Percentiles rank a stretch among this genome's conserved stretches.
Evolutionary conservation across 1,284 basidiomycete species (phyloP).

Genomic region (Rhodotorula sp.): DNA sequence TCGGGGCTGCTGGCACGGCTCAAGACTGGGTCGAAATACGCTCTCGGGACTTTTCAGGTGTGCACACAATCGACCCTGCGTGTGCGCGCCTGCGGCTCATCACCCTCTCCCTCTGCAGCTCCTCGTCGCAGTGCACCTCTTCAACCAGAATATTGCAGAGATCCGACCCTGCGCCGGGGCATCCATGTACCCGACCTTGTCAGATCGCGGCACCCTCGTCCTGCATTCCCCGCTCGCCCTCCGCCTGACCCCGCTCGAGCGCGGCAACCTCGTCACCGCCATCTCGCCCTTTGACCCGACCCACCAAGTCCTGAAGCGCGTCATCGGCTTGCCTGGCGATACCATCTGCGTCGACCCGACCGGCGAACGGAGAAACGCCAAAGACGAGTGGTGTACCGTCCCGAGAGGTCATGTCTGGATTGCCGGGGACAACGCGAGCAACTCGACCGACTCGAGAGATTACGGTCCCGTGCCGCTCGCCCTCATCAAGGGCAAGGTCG

Average conservation of each 20-base stretch:
- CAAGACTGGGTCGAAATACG: not conserved
- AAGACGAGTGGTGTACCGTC: slow-evolving; percentile 44
- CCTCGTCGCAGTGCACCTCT: slow-evolving; percentile 39
- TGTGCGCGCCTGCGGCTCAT: not conserved
- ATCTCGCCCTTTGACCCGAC: slow-evolving; percentile 70
- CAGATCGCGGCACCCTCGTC: slow-evolving; percentile 35
- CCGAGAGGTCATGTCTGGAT: slow-evolving; percentile 68
- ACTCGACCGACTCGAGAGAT: slow-evolving; percentile 78
- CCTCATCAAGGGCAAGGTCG: slow-evolving; percentile 71
- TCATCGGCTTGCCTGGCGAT: slow-evolving; percentile 88
- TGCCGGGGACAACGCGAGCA: slow-evolving; percentile 79
- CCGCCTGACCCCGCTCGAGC: slow-evolving; percentile 41
- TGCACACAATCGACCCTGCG: not conserved
- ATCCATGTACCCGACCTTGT: slow-evolving; percentile 43
- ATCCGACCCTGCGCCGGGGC: slow-evolving; percentile 43
- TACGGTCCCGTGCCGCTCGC: slow-evolving; percentile 90
- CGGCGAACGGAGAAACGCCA: slow-evolving; percentile 46
- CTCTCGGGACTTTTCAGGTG: slow-evolving; percentile 17
- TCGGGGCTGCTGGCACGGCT: slow-evolving; percentile 1
- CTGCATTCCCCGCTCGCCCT: slow-evolving; percentile 38
- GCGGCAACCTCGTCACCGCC: slow-evolving; percentile 80
- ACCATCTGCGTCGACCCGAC: slow-evolving; percentile 78
- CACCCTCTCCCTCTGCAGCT: slow-evolving; percentile 4
- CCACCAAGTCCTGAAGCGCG: slow-evolving; percentile 70
- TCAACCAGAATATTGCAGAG: slow-evolving; percentile 42